A percentile compares a stretch with the other conserved stretches of the same genome.
Conservation (phyloP, 2,329 filamentous ascomycete species). For the Bipolaris sorokiniana region DNA sequence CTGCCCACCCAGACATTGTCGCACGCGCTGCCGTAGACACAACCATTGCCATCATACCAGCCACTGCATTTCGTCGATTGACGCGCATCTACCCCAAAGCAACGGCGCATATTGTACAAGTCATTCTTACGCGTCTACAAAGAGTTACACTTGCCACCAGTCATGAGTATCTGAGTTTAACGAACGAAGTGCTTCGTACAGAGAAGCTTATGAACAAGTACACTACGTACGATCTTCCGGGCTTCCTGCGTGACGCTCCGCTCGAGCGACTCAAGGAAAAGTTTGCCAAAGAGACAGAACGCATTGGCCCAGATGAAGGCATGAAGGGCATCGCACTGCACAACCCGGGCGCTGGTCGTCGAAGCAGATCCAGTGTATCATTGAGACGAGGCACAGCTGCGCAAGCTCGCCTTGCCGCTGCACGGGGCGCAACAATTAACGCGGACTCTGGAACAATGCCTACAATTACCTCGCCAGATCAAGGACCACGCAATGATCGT, state of each 20-base stretch:
- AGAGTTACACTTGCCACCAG: conserved; percentile 93
- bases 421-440: conserved; percentile 49
- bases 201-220: conserved; percentile 94
- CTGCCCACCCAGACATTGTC: conserved; percentile 94
- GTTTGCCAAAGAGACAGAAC: conserved; percentile 82
- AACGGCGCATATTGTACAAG: conserved; percentile 95
- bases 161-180: conserved; percentile 91
- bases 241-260: conserved; percentile 83
- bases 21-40: conserved; percentile 96
- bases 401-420: conserved; percentile 65
- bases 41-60: conserved; percentile 97
- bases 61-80: conserved; percentile 89
- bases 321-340: conserved; percentile 95
- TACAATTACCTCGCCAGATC: conserved; percentile 36
- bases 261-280: conserved; percentile 89
- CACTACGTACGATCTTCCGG: conserved; percentile 88
- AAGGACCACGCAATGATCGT: conserved; percentile 36
- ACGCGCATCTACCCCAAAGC: conserved; percentile 96
- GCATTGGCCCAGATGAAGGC: conserved; percentile 78
- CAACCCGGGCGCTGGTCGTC: conserved; percentile 71
- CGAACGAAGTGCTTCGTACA: conserved; percentile 87
- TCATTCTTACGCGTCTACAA: conserved; percentile 92
- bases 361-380: conserved; percentile 70
- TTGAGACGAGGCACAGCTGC: conserved; percentile 80
- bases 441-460: conserved; percentile 25